Evolutionary conservation across 2,329 filamentous ascomycete species (phyloP).

Genomic region (Penicillium oxalicum): DNA sequence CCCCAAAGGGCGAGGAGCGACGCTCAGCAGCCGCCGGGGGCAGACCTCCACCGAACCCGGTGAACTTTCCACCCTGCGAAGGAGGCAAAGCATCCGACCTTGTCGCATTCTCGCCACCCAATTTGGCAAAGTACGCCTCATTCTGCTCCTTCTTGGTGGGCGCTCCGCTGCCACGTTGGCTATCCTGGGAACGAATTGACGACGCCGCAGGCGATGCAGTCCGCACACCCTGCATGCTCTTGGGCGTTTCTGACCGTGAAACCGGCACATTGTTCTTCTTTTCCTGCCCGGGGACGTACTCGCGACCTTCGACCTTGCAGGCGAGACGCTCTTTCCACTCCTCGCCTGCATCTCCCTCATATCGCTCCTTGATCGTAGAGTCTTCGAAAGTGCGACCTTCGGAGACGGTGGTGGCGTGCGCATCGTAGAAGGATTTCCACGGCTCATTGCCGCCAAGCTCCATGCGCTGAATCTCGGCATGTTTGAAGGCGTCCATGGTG

Average conservation of each 20-base stretch:
- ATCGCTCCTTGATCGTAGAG: slow-evolving; percentile 82
- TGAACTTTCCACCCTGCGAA: slow-evolving; percentile 86
- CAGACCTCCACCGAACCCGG: slow-evolving; percentile 78
- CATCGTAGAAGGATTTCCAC: slow-evolving; percentile 83
- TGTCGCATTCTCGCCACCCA: slow-evolving; percentile 76
- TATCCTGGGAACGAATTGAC: slow-evolving; percentile 19
- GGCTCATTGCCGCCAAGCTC: slow-evolving; percentile 80
- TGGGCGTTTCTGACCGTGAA: slow-evolving; percentile 25
- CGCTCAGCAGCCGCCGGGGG: slow-evolving; percentile 39
- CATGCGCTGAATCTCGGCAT: slow-evolving; percentile 88
- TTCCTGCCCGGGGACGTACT: slow-evolving; percentile 73
- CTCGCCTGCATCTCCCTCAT: slow-evolving; percentile 82
- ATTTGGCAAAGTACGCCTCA: slow-evolving; percentile 81
- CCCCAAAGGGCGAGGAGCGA: slow-evolving; percentile 19
- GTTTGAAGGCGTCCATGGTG: slow-evolving; percentile 98
- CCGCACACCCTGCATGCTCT: slow-evolving; percentile 13
- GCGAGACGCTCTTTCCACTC: slow-evolving; percentile 90
- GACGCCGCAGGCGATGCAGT: slow-evolving; percentile 21
- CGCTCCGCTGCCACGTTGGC: slow-evolving; percentile 18
- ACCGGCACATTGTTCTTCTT: slow-evolving; percentile 36
- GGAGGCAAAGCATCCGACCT: slow-evolving; percentile 71
- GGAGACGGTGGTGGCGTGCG: slow-evolving; percentile 60
- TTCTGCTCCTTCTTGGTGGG: slow-evolving; percentile 59
- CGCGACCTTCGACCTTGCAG: slow-evolving; percentile 78
- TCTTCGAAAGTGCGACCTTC: slow-evolving; percentile 71